Evolutionary conservation across 106 monocot species (phyloP), one percentile per base, ranked within the genome.

Genomic region (Narthecium ossifragum): DNA sequence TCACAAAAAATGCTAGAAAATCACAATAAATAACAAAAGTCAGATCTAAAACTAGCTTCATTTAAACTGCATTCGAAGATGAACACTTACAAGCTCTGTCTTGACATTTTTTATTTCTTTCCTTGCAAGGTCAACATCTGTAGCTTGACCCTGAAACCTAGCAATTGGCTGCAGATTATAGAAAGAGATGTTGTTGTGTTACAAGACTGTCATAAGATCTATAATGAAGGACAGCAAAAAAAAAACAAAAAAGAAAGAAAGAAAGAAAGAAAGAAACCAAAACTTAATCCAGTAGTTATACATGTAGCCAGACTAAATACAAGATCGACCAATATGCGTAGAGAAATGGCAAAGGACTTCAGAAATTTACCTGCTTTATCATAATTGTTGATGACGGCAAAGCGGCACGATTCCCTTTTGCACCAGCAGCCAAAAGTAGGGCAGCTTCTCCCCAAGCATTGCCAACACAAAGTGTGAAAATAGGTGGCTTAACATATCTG

Each of bases 371-470:
- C 90, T 96, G 80, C 60, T 84, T 96, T 28, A 96, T 90, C 94
- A 96, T 96, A 36, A 96, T 90, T 20, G 82, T 83, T 34, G 94
- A 83, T 71, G 94, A 96, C 50, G 94, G 94, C 39, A 96, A 72
- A 60, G 94, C 94, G 47, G 94, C 67, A 60, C 90, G 89, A 52
- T 96, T 96, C 53, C 94, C 94, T 76, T 37, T 86, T 30, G 83
- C 74, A 73, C 96, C 96, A 83, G 96, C 68, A 69, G 96, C 83
- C 64, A 96, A 73, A 59, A 96, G 90, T 43, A 96, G 58, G 13
- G 96, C 90, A 54, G 90, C 90, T 74, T 96, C 96, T 67, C 90
- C 90, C 90, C 90, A 96, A 39, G 96, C 96, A 84, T 96, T 96
- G 51, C 96, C 96, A 61, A 90, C 86, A 66, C 96, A 96, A 20